Evolutionary conservation across 768 basidiomycete genomes (phyloP).

Genomic region (Fibroporia radiculosa): DNA sequence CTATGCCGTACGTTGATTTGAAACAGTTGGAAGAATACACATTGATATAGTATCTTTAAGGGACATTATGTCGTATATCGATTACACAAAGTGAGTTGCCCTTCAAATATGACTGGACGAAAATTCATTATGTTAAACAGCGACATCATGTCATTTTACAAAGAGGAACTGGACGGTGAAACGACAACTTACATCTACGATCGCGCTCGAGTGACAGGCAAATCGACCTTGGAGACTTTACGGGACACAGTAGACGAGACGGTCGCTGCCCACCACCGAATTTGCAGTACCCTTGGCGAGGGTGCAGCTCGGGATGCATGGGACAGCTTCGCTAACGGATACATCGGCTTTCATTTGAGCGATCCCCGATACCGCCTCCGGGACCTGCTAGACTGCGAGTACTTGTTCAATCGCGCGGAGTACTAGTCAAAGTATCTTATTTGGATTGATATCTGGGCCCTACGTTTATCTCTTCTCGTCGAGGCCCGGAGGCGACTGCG

Average conservation of each 20-base stretch:
- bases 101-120: no score
- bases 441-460: background rate
- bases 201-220: conserved; percentile 7
- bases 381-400: background rate
- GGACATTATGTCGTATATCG: conserved; percentile 1
- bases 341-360: conserved; percentile 2
- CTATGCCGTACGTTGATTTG: conserved; percentile 24
- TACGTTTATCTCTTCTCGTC: no score
- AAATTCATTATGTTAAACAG: conserved; percentile 1
- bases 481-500: no score
- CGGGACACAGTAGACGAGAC: conserved; percentile 11
- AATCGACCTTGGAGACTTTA: background rate
- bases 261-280: background rate
- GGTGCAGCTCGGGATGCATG: conserved; percentile 4
- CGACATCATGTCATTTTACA: conserved; percentile 16
- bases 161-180: conserved; percentile 12
- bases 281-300: conserved; percentile 1
- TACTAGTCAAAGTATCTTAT: background rate
- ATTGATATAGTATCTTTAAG: background rate
- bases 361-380: conserved; percentile 5
- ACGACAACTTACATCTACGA: conserved; percentile 11
- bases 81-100: conserved; percentile 5
- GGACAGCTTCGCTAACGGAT: conserved; percentile 4
- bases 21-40: background rate
- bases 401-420: conserved; percentile 1